These are phyloP conservation scores for Cadophora sp. DNA, from an alignment of 2,329 filamentous ascomycete genomes.

Conservation along the genomic window DNA sequence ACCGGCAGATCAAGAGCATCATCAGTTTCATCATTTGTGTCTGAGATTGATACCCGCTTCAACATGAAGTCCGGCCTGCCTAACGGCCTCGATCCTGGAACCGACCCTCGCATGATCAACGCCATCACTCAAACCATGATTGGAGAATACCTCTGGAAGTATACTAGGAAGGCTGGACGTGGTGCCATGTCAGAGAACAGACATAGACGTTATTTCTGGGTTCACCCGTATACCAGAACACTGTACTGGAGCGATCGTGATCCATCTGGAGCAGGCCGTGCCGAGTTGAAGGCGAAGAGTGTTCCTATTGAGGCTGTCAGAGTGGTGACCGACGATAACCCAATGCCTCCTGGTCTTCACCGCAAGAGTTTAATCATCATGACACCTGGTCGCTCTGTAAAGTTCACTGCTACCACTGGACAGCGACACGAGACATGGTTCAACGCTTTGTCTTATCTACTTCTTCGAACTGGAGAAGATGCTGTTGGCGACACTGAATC, in stretches of 20 bases:
- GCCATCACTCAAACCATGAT: slow-evolving; percentile 99
- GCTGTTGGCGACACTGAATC: slow-evolving; percentile 64
- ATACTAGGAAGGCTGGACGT: slow-evolving; percentile 92
- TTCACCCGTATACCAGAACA: slow-evolving; percentile 95
- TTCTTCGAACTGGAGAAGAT: slow-evolving; percentile 77
- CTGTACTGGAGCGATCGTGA: slow-evolving; percentile 96
- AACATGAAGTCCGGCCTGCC: slow-evolving; percentile 71
- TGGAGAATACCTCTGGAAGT: slow-evolving; percentile 98
- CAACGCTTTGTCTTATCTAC: slow-evolving; percentile 92
- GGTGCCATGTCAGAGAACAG: slow-evolving; percentile 87
- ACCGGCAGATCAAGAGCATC: slow-evolving; percentile 68
- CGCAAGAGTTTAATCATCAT: slow-evolving; percentile 91
- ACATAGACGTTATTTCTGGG: slow-evolving; percentile 97
- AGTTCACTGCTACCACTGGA: slow-evolving; percentile 92
- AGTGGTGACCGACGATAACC: slow-evolving; percentile 93
- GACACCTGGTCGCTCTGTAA: slow-evolving; percentile 85
- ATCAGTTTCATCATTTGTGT: slow-evolving; percentile 94
- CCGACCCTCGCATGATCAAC: slow-evolving; percentile 97
- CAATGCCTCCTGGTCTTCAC: slow-evolving; percentile 92
- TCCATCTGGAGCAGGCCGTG: slow-evolving; percentile 78
- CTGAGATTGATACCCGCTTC: slow-evolving; percentile 91
- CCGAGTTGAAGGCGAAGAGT: slow-evolving; percentile 83
- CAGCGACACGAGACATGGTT: slow-evolving; percentile 99
- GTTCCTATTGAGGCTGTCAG: slow-evolving; percentile 89
- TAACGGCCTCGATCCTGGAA: slow-evolving; percentile 71